These are phyloP conservation scores for Mycocentrospora acerina DNA, from an alignment of 2,329 filamentous ascomycete species.

Conservation along the genomic window DNA sequence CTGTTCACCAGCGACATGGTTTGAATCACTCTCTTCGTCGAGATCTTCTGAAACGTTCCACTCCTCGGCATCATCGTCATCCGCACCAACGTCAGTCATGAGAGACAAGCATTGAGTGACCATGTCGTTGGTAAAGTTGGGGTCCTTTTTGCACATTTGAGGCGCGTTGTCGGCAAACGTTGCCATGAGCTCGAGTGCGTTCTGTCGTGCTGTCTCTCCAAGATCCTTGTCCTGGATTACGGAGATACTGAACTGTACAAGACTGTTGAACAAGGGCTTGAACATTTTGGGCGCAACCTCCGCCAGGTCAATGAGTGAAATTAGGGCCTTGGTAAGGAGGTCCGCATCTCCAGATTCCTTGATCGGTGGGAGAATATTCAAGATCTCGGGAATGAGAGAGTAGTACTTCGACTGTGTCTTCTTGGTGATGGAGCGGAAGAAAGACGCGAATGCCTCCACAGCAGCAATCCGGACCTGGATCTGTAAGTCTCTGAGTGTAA, in stretches of 20 bases:
- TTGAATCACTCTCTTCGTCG: constrained; percentile 95
- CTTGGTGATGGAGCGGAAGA: constrained; percentile 88
- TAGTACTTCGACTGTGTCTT: constrained; percentile 89
- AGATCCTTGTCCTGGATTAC: constrained; percentile 97
- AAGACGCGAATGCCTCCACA: constrained; percentile 94
- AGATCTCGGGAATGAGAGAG: constrained; percentile 80
- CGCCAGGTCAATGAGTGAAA: constrained; percentile 90
- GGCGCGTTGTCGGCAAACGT: constrained; percentile 96
- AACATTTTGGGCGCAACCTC: constrained; percentile 98
- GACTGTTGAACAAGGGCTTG: constrained; percentile 85
- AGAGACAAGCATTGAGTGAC: constrained; percentile 96
- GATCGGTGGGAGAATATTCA: constrained; percentile 91
- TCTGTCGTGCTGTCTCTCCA: constrained; percentile 85
- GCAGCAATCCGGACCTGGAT: constrained; percentile 83
- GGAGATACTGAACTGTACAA: constrained; percentile 89
- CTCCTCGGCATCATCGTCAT: constrained; percentile 91
- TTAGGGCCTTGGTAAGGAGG: constrained; percentile 82
- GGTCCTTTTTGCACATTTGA: constrained; percentile 91
- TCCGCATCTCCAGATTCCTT: constrained; percentile 91
- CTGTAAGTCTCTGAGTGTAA: constrained; percentile 9
- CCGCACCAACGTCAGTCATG: constrained; percentile 94
- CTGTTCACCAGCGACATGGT: constrained; percentile 96
- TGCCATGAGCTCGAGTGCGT: constrained; percentile 94
- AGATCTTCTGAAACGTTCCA: constrained; percentile 95
- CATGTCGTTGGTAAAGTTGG: constrained; percentile 92